Percentiles rank a stretch among this genome's conserved stretches.
These are phyloP conservation scores for Colletotrichum tabaci DNA, from an alignment of 2,329 filamentous ascomycete genomes.

Conservation along the genomic window DNA sequence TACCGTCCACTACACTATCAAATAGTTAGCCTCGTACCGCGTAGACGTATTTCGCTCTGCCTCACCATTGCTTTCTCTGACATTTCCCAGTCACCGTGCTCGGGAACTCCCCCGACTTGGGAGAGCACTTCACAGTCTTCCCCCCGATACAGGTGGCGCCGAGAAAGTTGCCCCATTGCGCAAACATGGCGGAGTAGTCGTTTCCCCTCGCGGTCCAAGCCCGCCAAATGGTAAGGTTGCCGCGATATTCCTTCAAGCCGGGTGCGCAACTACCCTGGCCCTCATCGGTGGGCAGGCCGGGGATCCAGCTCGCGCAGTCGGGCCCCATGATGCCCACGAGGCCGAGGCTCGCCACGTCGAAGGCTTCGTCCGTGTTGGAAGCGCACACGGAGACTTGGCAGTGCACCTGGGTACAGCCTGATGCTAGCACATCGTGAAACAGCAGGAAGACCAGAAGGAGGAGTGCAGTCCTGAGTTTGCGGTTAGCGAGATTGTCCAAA, in stretches of 20 bases:
- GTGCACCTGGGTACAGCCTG: slow-evolving; percentile 22
- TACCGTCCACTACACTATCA: background rate
- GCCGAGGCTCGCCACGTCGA: slow-evolving; percentile 26
- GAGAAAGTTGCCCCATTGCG: slow-evolving; percentile 24
- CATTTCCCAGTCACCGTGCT: slow-evolving; percentile 20
- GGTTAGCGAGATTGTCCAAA: background rate
- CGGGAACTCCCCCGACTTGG: slow-evolving; percentile 23
- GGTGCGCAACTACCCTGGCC: slow-evolving; percentile 9
- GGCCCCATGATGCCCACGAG: slow-evolving; percentile 29
- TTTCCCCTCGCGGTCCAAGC: slow-evolving; percentile 15
- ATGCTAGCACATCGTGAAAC: background rate
- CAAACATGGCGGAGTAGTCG: slow-evolving; percentile 22
- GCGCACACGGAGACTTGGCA: slow-evolving; percentile 29
- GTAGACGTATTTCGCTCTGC: background rate
- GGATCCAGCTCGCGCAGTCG: slow-evolving; percentile 27
- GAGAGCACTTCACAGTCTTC: slow-evolving; percentile 12
- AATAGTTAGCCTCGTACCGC: background rate
- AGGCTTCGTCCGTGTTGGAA: slow-evolving; percentile 19
- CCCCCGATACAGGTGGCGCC: slow-evolving; percentile 22
- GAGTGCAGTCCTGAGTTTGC: background rate
- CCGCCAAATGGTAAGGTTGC: slow-evolving; percentile 21
- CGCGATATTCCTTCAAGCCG: background rate
- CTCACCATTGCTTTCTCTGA: slow-evolving; percentile 14
- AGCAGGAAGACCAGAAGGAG: slow-evolving; percentile 1
- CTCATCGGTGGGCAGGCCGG: background rate